Evolutionary conservation across 2,329 filamentous ascomycete genomes (phyloP), one percentile per base, ranked within the genome.

Genomic region (Aspergillus tanneri): DNA sequence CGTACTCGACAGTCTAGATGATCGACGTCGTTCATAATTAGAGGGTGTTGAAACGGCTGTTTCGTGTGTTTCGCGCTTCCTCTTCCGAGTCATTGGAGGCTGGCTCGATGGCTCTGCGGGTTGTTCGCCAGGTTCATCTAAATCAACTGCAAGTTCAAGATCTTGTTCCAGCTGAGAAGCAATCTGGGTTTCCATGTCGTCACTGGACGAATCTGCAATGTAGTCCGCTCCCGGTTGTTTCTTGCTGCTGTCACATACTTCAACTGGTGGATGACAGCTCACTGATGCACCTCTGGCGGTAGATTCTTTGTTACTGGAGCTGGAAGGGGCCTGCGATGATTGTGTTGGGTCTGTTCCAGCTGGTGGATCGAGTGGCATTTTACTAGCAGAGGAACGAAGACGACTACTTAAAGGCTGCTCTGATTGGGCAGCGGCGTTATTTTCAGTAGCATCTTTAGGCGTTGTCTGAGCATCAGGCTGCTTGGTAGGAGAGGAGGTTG

Each of bases 121-220:
- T 21, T 53, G 43, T 16, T 52, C 47, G 2, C 27, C 30, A 5
- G 57, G 38, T 3, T 47, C 44, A 24, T 61, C 50, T 22, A 60
- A 46, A 53, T 71, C 66, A n/a, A 66, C 62, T 6, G 68, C 68
- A 19, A 66, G 54, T 35, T 70, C 70, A 34, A 75, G 57, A 50
- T 75, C 72, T 50, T 73, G 69, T 44, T 69, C 71, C 5, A 76
- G 59, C 51, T 76, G 73, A 16, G 72, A 75, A 9, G 71, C 72
- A 47, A 72, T 67, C 48, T 74, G 69, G 10, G 66, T 63, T 38
- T 76, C 72, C 50, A 72, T 62, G 23, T 74, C 69, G 48, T 74
- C 70, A 30, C 66, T 66, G 38, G 66, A 69, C 16, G 62, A 66
- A 46, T 70, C 65, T 5, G 59, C 54, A 38, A 61, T 43, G 28